Percentiles rank a stretch among this genome's conserved stretches.
These are phyloP conservation scores for Aaosphaeria pasadenensis DNA, from an alignment of 2,329 filamentous ascomycete species.

Conservation along the genomic window DNA sequence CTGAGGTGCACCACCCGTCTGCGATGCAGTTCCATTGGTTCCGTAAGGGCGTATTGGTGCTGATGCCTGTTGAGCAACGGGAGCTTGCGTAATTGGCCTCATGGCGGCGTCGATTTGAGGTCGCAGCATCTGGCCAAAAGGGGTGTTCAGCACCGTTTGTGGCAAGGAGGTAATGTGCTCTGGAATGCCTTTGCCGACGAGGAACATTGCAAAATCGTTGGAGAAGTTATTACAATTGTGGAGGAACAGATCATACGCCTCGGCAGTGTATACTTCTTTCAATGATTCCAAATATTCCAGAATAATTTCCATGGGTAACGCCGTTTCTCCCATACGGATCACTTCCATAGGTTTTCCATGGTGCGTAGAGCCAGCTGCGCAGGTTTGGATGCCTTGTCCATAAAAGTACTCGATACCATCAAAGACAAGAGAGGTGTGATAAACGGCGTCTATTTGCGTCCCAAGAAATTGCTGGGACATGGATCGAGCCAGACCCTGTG, in stretches of 20 bases:
- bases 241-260: conserved; percentile 82
- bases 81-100: conserved; percentile 60
- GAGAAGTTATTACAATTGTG: conserved; percentile 94
- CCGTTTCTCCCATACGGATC: conserved; percentile 71
- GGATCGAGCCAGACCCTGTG: conserved; percentile 52
- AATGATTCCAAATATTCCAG: conserved; percentile 85
- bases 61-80: conserved; percentile 29
- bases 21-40: conserved; percentile 1
- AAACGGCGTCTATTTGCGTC: conserved; percentile 74
- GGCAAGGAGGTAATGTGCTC: conserved; percentile 83
- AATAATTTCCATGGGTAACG: conserved; percentile 76
- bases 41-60: conserved; percentile 6
- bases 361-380: conserved; percentile 77
- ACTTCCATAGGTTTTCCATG: conserved; percentile 80
- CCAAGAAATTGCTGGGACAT: conserved; percentile 61
- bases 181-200: conserved; percentile 85
- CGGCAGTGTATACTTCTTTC: conserved; percentile 74
- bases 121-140: conserved; percentile 83
- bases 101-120: conserved; percentile 69
- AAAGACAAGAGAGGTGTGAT: conserved; percentile 89
- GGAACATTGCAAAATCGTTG: conserved; percentile 85
- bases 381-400: conserved; percentile 81
- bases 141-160: conserved; percentile 77
- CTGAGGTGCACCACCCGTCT: conserved; percentile 4
- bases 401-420: conserved; percentile 87